Percentiles rank a stretch among this genome's conserved stretches.
These are phyloP conservation scores for Dendrobium nobile DNA, from an alignment of 106 monocot genomes.

Conservation along the genomic window DNA sequence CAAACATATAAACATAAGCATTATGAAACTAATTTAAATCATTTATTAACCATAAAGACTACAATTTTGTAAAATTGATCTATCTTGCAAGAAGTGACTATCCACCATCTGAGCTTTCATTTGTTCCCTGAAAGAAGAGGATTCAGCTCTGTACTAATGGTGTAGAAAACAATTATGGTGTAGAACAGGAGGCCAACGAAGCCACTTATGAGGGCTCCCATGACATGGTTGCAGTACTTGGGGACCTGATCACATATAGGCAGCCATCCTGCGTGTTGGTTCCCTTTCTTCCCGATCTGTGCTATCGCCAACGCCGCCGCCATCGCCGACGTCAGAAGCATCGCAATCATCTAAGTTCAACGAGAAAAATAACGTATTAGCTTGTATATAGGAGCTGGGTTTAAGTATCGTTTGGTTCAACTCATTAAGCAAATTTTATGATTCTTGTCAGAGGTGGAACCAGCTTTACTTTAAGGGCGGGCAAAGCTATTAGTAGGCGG, in stretches of 20 bases:
- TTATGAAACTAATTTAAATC: background rate
- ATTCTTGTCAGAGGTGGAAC: no score
- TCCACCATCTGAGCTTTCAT: background rate
- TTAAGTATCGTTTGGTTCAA: background rate
- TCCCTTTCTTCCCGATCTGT: slow-evolving; percentile 71
- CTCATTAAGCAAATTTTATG: background rate
- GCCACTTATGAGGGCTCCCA: slow-evolving; percentile 44
- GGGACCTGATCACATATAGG: slow-evolving; percentile 59
- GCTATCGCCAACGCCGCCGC: slow-evolving; percentile 50
- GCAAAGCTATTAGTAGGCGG: no score
- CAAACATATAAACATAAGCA: background rate
- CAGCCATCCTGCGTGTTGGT: slow-evolving; percentile 62
- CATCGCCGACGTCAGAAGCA: slow-evolving; percentile 53
- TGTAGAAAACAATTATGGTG: slow-evolving; percentile 30
- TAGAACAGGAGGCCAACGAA: slow-evolving; percentile 34
- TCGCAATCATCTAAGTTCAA: slow-evolving; percentile 28
- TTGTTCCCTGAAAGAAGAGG: background rate
- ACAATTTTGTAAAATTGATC: background rate
- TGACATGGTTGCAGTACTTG: slow-evolving; percentile 53
- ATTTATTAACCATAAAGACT: background rate
- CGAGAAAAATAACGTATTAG: background rate
- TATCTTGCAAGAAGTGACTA: no score
- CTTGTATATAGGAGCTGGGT: background rate
- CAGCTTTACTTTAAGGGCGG: no score
- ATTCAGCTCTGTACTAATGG: slow-evolving; percentile 21